Conservation (phyloP, 169 alveolate species). For the Babesia ovis region DNA sequence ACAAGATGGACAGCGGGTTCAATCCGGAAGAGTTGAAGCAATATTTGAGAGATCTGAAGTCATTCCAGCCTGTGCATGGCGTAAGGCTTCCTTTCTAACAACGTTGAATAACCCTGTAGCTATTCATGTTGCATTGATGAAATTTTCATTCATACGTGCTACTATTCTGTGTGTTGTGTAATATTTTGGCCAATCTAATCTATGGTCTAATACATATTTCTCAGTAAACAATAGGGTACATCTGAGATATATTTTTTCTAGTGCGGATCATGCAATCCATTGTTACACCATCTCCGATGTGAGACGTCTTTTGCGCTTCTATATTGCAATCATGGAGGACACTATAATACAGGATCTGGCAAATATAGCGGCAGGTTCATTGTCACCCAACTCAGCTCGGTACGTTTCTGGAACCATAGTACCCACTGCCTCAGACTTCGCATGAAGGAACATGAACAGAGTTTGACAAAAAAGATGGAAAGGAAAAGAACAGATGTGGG, state of each 20-base stretch:
- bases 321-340: neutral
- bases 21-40: constrained; percentile 43
- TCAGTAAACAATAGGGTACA: neutral
- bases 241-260: too few species aligned
- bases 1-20: constrained; percentile 19
- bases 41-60: constrained; percentile 45
- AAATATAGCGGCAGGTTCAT: neutral
- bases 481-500: constrained; percentile 5
- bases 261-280: too few species aligned
- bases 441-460: neutral
- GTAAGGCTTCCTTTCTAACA: constrained; percentile 45
- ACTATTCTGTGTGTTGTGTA: too few species aligned
- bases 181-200: too few species aligned
- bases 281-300: too few species aligned
- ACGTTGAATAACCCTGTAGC: neutral
- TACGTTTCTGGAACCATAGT: neutral
- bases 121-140: too few species aligned
- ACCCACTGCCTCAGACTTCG: neutral
- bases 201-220: neutral
- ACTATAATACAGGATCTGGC: constrained; percentile 1
- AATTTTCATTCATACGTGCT: too few species aligned
- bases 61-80: constrained; percentile 52
- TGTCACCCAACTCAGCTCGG: constrained; percentile 13
- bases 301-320: too few species aligned
- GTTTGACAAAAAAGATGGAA: neutral